Conservation (phyloP, 768 basidiomycete genomes). For the Rhizopogon sp. region DNA sequence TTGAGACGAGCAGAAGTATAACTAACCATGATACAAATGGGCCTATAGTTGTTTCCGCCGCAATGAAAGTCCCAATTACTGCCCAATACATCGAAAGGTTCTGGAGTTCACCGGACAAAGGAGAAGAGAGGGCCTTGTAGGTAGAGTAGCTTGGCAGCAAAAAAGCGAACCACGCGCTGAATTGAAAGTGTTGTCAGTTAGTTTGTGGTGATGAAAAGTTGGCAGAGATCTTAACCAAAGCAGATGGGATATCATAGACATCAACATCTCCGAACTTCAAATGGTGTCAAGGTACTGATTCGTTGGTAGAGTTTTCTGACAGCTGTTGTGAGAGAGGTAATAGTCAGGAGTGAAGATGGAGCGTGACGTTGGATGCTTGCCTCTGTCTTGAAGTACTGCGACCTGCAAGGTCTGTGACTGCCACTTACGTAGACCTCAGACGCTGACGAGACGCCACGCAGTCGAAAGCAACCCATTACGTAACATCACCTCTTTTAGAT, state of each 20-base stretch:
- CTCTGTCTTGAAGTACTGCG: too few relatives aligned
- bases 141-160: conserved; percentile 59
- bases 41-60: conserved; percentile 58
- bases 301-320: too few relatives aligned
- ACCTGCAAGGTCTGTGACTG: too few relatives aligned
- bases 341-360: too few relatives aligned
- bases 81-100: conserved; percentile 61
- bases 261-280: conserved; percentile 32
- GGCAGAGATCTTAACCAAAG: conserved; percentile 34
- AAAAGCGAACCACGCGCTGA: conserved; percentile 70
- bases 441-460: too few relatives aligned
- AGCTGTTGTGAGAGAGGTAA: too few relatives aligned
- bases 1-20: not conserved
- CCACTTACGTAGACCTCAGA: too few relatives aligned
- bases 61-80: conserved; percentile 54
- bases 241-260: conserved; percentile 43
- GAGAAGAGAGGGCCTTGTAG: conserved; percentile 59
- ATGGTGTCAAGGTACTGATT: too few relatives aligned
- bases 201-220: not conserved
- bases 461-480: not conserved
- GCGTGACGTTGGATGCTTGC: too few relatives aligned
- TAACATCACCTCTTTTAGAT: not conserved
- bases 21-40: conserved; percentile 64
- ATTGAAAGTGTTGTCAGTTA: not conserved
- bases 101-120: conserved; percentile 49